phyloP scores from a whole-genome alignment of 1,139 yeast genomes.

The Lodderomyces oxycetoniae region DNA sequence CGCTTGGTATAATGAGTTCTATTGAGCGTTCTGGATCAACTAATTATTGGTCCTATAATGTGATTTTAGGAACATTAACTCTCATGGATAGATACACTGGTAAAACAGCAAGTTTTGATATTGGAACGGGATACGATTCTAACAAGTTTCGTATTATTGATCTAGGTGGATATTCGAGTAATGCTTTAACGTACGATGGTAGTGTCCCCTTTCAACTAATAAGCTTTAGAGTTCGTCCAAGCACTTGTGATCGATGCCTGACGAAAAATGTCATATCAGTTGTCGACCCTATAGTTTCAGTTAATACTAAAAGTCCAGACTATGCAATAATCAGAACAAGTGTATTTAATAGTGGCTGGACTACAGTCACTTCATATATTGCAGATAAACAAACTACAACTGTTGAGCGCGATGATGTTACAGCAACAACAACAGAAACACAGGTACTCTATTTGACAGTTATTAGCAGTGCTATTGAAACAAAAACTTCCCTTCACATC shows the following conservation, averaged over 20 bases:
- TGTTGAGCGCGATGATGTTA: neutral
- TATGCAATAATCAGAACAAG: neutral
- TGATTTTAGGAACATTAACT: neutral
- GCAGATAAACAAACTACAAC: neutral
- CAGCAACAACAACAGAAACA: neutral
- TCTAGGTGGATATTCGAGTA: neutral
- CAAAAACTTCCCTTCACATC: neutral
- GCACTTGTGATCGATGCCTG: neutral
- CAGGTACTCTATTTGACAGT: neutral
- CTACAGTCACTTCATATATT: conserved; percentile 1
- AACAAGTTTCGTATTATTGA: neutral
- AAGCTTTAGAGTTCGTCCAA: no score
- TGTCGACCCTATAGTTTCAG: neutral
- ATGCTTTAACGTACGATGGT: conserved; percentile 1
- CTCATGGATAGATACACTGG: neutral
- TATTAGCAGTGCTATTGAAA: neutral
- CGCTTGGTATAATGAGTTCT: neutral
- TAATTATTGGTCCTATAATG: neutral
- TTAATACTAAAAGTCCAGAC: neutral
- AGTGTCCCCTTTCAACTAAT: neutral
- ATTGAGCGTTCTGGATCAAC: neutral
- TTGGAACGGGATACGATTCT: conserved; percentile 1
- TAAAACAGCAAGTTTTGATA: neutral
- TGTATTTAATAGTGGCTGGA: neutral
- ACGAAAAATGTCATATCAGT: neutral